Conservation (phyloP, 2,329 filamentous ascomycete genomes). For the Capronia coronata region DNA sequence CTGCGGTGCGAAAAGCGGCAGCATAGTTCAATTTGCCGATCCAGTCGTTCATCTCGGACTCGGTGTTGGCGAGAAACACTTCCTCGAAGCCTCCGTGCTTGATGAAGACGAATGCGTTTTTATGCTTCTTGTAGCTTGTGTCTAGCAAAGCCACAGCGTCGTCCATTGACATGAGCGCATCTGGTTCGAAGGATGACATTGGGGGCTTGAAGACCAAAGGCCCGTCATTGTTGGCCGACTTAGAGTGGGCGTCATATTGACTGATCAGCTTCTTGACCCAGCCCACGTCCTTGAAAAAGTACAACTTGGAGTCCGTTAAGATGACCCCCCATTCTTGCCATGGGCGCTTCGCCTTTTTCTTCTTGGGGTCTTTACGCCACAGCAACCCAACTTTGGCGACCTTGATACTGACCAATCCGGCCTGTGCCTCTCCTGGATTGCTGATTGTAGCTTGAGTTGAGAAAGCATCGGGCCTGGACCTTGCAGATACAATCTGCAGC, state of each 20-base stretch:
- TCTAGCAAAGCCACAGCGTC: constrained; percentile 85
- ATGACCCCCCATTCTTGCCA: constrained; percentile 99
- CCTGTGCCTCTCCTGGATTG: constrained; percentile 79
- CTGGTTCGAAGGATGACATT: constrained; percentile 84
- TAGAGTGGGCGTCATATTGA: constrained; percentile 77
- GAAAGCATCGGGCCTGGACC: constrained; percentile 91
- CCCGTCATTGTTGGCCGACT: constrained; percentile 64
- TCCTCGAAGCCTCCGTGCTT: constrained; percentile 83
- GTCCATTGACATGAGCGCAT: constrained; percentile 87
- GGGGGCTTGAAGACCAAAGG: constrained; percentile 88
- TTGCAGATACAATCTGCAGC: constrained; percentile 87
- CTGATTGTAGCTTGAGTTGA: constrained; percentile 78
- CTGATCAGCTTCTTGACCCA: constrained; percentile 90
- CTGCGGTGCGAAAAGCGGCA: constrained; percentile 84
- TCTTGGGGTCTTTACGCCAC: constrained; percentile 91
- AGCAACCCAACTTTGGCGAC: constrained; percentile 91
- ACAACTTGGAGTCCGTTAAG: constrained; percentile 91
- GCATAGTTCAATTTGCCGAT: constrained; percentile 93
- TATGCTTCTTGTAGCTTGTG: constrained; percentile 81
- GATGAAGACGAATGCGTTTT: constrained; percentile 88
- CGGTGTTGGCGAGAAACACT: constrained; percentile 80
- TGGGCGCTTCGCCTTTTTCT: constrained; percentile 86
- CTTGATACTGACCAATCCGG: constrained; percentile 93
- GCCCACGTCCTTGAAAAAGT: constrained; percentile 86
- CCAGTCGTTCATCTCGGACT: constrained; percentile 94